Evolutionary conservation across 257 asterid species (phyloP), one percentile per base, ranked within the genome.

Genomic region (Solanum bulbocastanum): DNA sequence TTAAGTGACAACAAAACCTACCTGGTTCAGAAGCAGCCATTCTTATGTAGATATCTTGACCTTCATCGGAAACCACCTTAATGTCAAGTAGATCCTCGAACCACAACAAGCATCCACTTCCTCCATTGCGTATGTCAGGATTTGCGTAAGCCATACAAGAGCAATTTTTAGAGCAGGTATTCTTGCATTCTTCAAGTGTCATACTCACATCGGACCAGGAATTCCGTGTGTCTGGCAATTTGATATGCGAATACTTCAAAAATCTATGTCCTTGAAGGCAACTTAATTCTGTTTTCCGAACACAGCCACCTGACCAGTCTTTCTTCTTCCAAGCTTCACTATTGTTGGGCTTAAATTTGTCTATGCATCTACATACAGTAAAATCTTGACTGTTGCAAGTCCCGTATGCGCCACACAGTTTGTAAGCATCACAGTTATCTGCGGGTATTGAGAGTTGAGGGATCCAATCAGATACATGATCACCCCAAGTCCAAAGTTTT

Each of bases 331-430:
- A 90, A 23, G 86, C 89, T 30, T 37, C 13, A 5, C 83, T 87
- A 36, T 86, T 65, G 30, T 46, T 90, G 0, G 93, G 92, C 23
- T 23, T 86, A 33, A 93, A 94, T 8, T 68, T 78, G 3, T 88
- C 87, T 22, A 94, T 33, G 79, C 95, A 93, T 39, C 30, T 74
- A 62, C 95, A 94, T 0, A 68, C 52, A 0, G 91, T 87, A 10
- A 82, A 82, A 10, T 56, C 36, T 2, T 44, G 90, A 12, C 36
- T 42, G 20, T 60, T 37, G 81, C 95, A 94, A 8, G 30, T 60
- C 3, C 92, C 93, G 75, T 89, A 75, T 4, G 93, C 79, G 5
- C 98, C 96, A 74, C 98, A 92, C n/a, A 52, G 10, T 30, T 46
- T 83, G 60, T 92, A 94, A 6, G 4, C 30, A 65, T 92, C 96